These are phyloP conservation scores for Globisporangium nagaii DNA, from an alignment of 352 stramenopile genomes.

Conservation along the genomic window DNA sequence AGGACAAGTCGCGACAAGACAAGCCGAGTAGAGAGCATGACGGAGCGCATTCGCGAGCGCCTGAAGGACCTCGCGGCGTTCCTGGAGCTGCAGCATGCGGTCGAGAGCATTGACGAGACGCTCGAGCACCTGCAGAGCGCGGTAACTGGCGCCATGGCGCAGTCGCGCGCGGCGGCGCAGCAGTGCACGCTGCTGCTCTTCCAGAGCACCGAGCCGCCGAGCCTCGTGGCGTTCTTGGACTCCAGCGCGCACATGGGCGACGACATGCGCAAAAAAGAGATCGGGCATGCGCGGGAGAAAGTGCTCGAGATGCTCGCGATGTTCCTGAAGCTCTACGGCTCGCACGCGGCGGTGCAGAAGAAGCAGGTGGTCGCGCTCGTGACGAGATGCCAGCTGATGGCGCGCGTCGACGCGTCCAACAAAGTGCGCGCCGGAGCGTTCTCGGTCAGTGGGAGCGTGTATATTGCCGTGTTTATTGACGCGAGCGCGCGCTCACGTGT, in stretches of 20 bases:
- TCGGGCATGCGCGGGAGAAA: slow-evolving; percentile 35
- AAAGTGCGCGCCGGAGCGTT: slow-evolving; percentile 55
- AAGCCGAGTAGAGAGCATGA: slow-evolving; percentile 18
- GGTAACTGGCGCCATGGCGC: slow-evolving; percentile 38
- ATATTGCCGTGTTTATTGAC: no score
- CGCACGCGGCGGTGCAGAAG: slow-evolving; percentile 36
- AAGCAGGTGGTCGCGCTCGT: slow-evolving; percentile 39
- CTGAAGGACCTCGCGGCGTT: slow-evolving; percentile 60
- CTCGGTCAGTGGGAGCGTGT: slow-evolving; percentile 14
- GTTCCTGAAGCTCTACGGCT: slow-evolving; percentile 51
- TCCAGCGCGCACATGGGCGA: slow-evolving; percentile 37
- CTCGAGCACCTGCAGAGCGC: slow-evolving; percentile 48
- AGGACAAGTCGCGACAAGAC: no score
- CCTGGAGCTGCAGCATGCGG: slow-evolving; percentile 46
- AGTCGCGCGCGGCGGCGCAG: slow-evolving; percentile 49
- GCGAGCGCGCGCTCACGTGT: background rate
- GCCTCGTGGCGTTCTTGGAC: slow-evolving; percentile 53
- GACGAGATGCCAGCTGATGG: slow-evolving; percentile 44
- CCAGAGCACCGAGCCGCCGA: slow-evolving; percentile 42
- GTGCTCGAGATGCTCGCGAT: slow-evolving; percentile 43
- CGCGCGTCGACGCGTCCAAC: slow-evolving; percentile 53
- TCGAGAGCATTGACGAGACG: slow-evolving; percentile 64
- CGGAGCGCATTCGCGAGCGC: slow-evolving; percentile 38
- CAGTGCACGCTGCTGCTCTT: slow-evolving; percentile 65
- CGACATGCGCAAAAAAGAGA: slow-evolving; percentile 52